phyloP scores from a whole-genome alignment of 73 alveolate species.

The Durusdinium trenchii region DNA sequence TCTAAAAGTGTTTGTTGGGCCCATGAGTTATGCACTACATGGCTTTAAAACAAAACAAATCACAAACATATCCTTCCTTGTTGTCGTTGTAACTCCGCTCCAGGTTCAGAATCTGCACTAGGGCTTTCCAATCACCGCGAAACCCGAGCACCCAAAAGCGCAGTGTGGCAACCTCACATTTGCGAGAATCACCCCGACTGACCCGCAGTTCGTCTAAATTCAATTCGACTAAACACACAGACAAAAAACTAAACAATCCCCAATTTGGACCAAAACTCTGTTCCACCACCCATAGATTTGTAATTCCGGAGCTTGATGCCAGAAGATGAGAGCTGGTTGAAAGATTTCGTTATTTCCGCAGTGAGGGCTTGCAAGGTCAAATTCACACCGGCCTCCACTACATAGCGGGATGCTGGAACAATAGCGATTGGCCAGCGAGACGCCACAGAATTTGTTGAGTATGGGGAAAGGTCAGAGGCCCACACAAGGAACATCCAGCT shows the following conservation, averaged over 20 bases:
- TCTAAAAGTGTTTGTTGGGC: neutral
- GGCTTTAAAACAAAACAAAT: neutral
- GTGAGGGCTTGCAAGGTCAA: neutral
- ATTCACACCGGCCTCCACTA: neutral
- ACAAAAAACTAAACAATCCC: neutral
- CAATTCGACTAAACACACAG: neutral
- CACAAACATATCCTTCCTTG: neutral
- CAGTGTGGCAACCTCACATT: neutral
- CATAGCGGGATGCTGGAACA: neutral
- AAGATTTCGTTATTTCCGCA: neutral
- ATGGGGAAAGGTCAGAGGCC: neutral
- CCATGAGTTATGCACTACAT: neutral
- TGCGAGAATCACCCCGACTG: neutral
- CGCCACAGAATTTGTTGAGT: neutral
- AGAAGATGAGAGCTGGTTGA: neutral
- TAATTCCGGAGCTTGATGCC: neutral
- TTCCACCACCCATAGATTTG: neutral
- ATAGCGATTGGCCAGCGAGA: neutral
- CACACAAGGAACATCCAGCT: constrained; percentile 35
- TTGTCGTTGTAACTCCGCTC: neutral
- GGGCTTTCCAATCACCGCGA: constrained; percentile 79
- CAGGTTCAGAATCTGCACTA: neutral
- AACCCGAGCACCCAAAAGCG: neutral
- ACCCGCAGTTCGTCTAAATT: neutral
- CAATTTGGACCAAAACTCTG: neutral